A percentile compares a stretch with the other conserved stretches of the same genome.
Conservation (phyloP, 768 basidiomycete genomes). For the Kwoniella europaea region DNA sequence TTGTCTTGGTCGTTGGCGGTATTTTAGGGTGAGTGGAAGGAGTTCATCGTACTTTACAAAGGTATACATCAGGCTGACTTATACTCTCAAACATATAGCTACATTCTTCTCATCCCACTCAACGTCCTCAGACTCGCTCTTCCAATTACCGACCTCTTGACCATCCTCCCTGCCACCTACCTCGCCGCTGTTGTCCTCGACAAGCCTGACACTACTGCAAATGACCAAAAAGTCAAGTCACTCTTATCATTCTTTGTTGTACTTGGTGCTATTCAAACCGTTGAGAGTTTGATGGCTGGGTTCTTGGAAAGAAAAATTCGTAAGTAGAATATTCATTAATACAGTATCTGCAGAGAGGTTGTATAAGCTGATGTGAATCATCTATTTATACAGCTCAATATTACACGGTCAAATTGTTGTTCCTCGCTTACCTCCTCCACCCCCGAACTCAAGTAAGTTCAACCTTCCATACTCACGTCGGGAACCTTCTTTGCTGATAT, state of each 20-base stretch:
- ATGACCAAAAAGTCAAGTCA: conserved; percentile 34
- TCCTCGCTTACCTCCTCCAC: conserved; percentile 53
- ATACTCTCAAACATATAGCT: conserved; percentile 25
- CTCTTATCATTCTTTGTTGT: conserved; percentile 48
- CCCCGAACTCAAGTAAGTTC: conserved; percentile 41
- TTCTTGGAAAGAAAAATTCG: conserved; percentile 44
- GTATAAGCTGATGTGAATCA: conserved; percentile 5
- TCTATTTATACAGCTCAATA: conserved; percentile 43
- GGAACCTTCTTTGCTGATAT: not conserved
- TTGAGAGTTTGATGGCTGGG: conserved; percentile 45
- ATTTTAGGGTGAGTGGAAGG: conserved; percentile 32
- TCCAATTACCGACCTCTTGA: conserved; percentile 43
- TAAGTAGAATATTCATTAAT: conserved; percentile 23
- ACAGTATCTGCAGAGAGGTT: not conserved
- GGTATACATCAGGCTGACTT: not conserved
- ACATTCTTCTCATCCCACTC: conserved; percentile 49
- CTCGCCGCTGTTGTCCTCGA: conserved; percentile 44
- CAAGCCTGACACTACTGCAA: conserved; percentile 13
- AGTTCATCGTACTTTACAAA: not conserved
- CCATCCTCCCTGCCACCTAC: conserved; percentile 43
- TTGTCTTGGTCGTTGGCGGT: conserved; percentile 42
- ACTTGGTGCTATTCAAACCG: conserved; percentile 46
- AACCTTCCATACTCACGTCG: not conserved
- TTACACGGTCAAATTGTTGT: conserved; percentile 51
- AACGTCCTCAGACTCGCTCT: conserved; percentile 50